Base-by-base conservation (phyloP, 2,329 filamentous ascomycete genomes). In the Epichloe amarillans region DNA sequence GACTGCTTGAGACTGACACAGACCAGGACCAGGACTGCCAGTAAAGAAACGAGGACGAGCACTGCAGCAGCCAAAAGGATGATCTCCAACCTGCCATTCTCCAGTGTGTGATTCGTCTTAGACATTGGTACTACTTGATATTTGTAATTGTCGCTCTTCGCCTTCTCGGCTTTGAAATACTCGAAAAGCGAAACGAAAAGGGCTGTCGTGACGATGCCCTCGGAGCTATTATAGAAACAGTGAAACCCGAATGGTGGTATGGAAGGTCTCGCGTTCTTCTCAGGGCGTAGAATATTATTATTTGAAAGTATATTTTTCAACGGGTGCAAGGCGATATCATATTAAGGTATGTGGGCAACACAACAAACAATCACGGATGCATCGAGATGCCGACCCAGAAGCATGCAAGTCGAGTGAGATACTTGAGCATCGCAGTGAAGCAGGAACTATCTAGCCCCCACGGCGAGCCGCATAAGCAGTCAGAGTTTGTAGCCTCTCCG, bases 21-120 rank as follows among this genome's bases (percentile, higher is more conserved):
- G 43, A 63, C 53, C 42, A 63, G 60, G 39, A 69, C 58, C 23
- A 67, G 49, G n/a, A 64, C 52, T 21, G 58, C 59, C 15, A 70
- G 56, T 6, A 64, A 53, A 15, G 55, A 57, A 15, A 68, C 64
- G 26, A 69, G 59, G 15, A 64, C 41, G 37, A 69, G 54, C 43
- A 65, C 60, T 12, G 59, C 61, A 14, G 60, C 51, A 12, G 66
- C 64, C 26, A 70, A 54, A 67, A 67, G 54, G 38, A 63, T 47
- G 43, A 69, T 66, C 54, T 69, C 65, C 37, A 65, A 51, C 42
- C 60, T 59, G 50, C 55, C 61, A 36, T 60, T 54, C n/a, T 65
- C 61, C 41, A 62, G 40, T 36, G 58, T 56, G 33, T 53, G 58
- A 23, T 53, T 51, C 42, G 48, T 35, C 46, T 61, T 50, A 45